phyloP scores from a whole-genome alignment of 2,329 filamentous ascomycete species.

The Xylaria polymorpha region DNA sequence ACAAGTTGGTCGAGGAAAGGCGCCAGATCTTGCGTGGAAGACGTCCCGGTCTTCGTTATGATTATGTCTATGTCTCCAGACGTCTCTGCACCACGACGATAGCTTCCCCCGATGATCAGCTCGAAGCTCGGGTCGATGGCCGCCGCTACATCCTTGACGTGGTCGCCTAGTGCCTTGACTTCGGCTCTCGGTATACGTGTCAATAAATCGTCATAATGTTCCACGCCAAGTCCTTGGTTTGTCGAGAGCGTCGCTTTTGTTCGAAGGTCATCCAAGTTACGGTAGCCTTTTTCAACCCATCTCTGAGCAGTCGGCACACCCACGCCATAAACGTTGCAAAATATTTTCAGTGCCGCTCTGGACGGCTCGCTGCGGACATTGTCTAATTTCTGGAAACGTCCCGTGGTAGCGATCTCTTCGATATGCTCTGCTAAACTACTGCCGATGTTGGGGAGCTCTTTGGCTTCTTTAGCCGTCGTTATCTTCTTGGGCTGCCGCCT shows the following conservation, averaged over 20 bases:
- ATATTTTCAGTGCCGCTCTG: conserved; percentile 73
- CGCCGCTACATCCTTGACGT: conserved; percentile 70
- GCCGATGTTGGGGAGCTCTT: conserved; percentile 75
- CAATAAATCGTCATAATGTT: conserved; percentile 83
- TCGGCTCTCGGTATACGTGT: conserved; percentile 81
- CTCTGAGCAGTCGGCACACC: conserved; percentile 75
- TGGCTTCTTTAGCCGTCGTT: conserved; percentile 75
- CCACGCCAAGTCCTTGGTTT: conserved; percentile 80
- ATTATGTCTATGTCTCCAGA: conserved; percentile 89
- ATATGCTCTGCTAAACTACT: conserved; percentile 82
- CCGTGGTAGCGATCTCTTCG: conserved; percentile 84
- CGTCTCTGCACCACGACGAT: conserved; percentile 78
- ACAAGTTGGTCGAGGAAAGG: conserved; percentile 73
- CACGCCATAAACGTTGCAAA: conserved; percentile 83
- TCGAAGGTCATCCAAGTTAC: conserved; percentile 77
- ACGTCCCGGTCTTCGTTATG: conserved; percentile 74
- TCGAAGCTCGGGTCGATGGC: conserved; percentile 72
- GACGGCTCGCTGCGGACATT: conserved; percentile 73
- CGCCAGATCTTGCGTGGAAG: conserved; percentile 65
- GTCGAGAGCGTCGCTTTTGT: conserved; percentile 70
- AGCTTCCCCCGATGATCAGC: conserved; percentile 84
- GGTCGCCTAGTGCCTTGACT: conserved; percentile 74
- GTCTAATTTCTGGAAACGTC: conserved; percentile 77
- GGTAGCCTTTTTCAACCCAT: conserved; percentile 81
- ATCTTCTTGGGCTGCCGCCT: conserved; percentile 73